phyloP scores from a whole-genome alignment of 2,329 filamentous ascomycete genomes.

The Amesomyces nigricolor region DNA sequence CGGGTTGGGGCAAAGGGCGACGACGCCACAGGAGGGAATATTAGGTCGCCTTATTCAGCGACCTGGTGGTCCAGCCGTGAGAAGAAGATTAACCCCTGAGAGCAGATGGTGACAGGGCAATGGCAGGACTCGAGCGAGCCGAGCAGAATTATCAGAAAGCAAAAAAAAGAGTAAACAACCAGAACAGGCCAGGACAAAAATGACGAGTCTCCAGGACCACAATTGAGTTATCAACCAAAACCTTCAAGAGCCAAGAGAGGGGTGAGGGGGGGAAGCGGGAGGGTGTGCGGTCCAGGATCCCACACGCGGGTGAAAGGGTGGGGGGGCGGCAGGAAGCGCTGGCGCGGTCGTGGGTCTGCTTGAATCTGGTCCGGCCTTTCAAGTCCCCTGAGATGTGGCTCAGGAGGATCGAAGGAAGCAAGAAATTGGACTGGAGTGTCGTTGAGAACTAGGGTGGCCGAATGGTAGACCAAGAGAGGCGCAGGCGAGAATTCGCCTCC shows the following conservation, averaged over 20 bases:
- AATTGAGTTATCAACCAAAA: slow-evolving; percentile 14
- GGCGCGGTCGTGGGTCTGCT: slow-evolving; percentile 14
- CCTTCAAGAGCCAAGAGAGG: slow-evolving; percentile 12
- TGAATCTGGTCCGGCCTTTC: neutral
- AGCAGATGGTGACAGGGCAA: neutral
- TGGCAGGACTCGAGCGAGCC: neutral
- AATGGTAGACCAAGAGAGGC: slow-evolving; percentile 8
- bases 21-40: slow-evolving; percentile 1
- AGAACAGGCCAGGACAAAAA: slow-evolving; percentile 12
- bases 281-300: slow-evolving; percentile 15
- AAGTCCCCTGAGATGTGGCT: slow-evolving; percentile 3
- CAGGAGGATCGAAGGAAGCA: neutral
- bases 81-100: neutral
- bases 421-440: too few species aligned
- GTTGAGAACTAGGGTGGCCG: neutral
- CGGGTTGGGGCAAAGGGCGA: slow-evolving; percentile 11
- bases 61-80: slow-evolving; percentile 12
- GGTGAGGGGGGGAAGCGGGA: slow-evolving; percentile 9
- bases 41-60: slow-evolving; percentile 8
- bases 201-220: slow-evolving; percentile 22
- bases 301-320: slow-evolving; percentile 12
- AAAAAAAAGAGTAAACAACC: slow-evolving; percentile 2
- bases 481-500: slow-evolving; percentile 14
- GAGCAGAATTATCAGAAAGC: slow-evolving; percentile 1
- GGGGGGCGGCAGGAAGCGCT: slow-evolving; percentile 19